Base-by-base conservation (phyloP, 2,329 filamentous ascomycete species). In the Knoxdaviesia capensis region DNA sequence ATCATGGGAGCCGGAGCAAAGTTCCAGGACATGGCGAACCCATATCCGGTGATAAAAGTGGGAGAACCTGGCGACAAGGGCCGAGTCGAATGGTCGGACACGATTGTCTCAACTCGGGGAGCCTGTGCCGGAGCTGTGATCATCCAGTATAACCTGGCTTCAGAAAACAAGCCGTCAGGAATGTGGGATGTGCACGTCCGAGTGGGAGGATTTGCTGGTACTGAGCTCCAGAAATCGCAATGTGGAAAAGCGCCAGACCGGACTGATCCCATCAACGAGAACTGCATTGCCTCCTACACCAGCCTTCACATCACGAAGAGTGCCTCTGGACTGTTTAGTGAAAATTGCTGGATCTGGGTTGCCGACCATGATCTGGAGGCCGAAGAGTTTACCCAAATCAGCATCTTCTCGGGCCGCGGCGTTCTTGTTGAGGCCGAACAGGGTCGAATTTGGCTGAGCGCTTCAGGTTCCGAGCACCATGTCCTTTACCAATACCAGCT, bases 151-250 rank as follows among this genome's bases (percentile, higher is more conserved):
- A 87, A 87, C 53, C 61, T 86, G 10, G 66, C 64, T 40, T 64
- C 64, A 10, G 50, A 57, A 4, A 52, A 51, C 5, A 36, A 49
- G 42, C 64, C 66, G 9, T 61, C 61, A 6, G 74, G 72, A 5
- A 66, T 80, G 57, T 88, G 81, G 81, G 82, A 87, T 53, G 71
- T 80, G 7, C 81, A 88, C 57, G 72, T 80, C 52, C 76, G 82
- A 48, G 69, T 87, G 41, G 81, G 80, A 47, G 82, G 81, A 3
- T 75, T 73, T 41, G 71, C 74, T 1, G 80, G 80, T 34, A 82
- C 80, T 10, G 62, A 76, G 36, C 66, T 84, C 6, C 74, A 81
- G 54, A 69, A 73, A 8, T 66, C 74, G 45, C 71, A 73, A 43
- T 90, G 82, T 55, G 59, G 66, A 45, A 83, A 79, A 56, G 54